Evolutionary conservation across 352 stramenopile genomes (phyloP).

Genomic region (Aphanomyces cochlioides): DNA sequence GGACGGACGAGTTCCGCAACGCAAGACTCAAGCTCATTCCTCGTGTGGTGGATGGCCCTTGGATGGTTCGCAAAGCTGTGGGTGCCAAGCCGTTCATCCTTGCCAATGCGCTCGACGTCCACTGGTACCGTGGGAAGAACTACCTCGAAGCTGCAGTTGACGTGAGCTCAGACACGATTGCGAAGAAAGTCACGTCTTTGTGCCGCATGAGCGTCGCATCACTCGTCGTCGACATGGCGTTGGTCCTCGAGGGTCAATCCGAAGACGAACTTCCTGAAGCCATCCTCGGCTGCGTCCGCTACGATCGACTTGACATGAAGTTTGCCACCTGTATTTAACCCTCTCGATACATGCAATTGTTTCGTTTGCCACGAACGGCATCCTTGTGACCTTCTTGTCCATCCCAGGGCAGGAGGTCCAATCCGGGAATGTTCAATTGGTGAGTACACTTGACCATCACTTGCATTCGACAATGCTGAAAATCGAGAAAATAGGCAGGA

Average conservation of each 20-base stretch:
- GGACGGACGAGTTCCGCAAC: slow-evolving; percentile 65
- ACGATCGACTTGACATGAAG: slow-evolving; percentile 67
- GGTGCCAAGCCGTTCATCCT: slow-evolving; percentile 75
- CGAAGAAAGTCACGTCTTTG: slow-evolving; percentile 73
- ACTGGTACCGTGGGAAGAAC: slow-evolving; percentile 51
- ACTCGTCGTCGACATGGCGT: slow-evolving; percentile 73
- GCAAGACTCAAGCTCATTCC: slow-evolving; percentile 78
- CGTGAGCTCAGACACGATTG: slow-evolving; percentile 66
- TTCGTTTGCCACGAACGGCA: too few relatives aligned
- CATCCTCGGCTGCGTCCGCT: slow-evolving; percentile 75
- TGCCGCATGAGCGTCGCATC: slow-evolving; percentile 61
- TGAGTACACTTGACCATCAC: too few relatives aligned
- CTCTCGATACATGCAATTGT: background rate
- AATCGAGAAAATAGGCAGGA: too few relatives aligned
- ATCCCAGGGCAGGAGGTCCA: too few relatives aligned
- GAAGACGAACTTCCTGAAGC: slow-evolving; percentile 70
- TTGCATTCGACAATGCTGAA: too few relatives aligned
- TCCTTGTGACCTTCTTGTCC: too few relatives aligned
- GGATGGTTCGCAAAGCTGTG: slow-evolving; percentile 78
- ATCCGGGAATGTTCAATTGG: too few relatives aligned
- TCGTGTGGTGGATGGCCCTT: slow-evolving; percentile 68
- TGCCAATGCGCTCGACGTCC: slow-evolving; percentile 54
- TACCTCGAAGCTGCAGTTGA: slow-evolving; percentile 80
- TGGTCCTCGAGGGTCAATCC: slow-evolving; percentile 68
- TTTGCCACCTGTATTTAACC: slow-evolving; percentile 48